These are phyloP conservation scores for Ramaria sp. DNA, from an alignment of 768 basidiomycete species.

Conservation along the genomic window DNA sequence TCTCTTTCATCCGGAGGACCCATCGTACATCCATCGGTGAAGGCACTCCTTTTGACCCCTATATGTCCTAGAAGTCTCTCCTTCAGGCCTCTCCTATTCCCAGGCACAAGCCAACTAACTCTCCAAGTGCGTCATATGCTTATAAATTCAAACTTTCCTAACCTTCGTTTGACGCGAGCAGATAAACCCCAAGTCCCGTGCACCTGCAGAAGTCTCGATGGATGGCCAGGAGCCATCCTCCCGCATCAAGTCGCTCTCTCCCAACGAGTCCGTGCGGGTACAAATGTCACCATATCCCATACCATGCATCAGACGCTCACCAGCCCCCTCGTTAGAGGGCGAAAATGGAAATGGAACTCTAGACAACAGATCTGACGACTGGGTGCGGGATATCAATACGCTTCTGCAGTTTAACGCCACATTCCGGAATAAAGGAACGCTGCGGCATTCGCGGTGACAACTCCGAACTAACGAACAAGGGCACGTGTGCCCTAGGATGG, in stretches of 20 bases:
- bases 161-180: constrained; percentile 20
- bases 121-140: constrained; percentile 20
- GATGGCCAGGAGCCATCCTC: constrained; percentile 82
- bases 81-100: constrained; percentile 87
- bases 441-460: constrained; percentile 34
- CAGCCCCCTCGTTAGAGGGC: constrained; percentile 47
- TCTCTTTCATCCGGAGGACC: constrained; percentile 93
- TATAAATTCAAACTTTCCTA: neutral
- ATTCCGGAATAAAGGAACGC: constrained; percentile 80
- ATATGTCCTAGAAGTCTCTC: constrained; percentile 90
- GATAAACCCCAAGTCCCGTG: constrained; percentile 79
- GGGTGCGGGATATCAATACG: constrained; percentile 96
- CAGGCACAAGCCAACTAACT: constrained; percentile 28
- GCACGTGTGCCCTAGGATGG: no score
- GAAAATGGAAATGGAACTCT: constrained; percentile 23
- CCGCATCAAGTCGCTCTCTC: constrained; percentile 35
- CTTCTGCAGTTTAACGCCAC: constrained; percentile 91
- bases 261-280: constrained; percentile 79
- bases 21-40: constrained; percentile 88
- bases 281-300: constrained; percentile 82
- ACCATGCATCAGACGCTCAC: constrained; percentile 85
- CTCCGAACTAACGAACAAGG: neutral
- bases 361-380: constrained; percentile 46
- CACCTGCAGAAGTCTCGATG: constrained; percentile 86
- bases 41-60: constrained; percentile 87